phyloP scores from a whole-genome alignment of 306 rosid genomes.

The Purshia tridentata region DNA sequence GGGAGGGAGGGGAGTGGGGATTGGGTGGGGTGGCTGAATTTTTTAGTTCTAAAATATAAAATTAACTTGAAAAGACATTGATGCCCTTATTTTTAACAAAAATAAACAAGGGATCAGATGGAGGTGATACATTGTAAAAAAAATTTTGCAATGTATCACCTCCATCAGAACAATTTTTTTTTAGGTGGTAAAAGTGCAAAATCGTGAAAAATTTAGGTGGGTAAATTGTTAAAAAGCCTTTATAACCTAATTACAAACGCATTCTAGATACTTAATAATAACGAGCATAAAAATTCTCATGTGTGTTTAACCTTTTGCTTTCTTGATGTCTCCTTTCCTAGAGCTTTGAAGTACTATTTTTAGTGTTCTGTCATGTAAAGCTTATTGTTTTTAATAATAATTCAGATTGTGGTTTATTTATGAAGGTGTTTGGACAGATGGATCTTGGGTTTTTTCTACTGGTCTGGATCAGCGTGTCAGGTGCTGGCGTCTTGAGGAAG shows the following conservation, averaged over 20 bases:
- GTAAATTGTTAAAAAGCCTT: too few species aligned
- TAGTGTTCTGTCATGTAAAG: not conserved
- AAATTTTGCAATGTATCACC: too few species aligned
- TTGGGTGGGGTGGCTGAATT: too few species aligned
- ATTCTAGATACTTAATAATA: not conserved
- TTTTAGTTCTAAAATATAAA: too few species aligned
- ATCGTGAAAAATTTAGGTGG: too few species aligned
- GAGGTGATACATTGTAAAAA: too few species aligned
- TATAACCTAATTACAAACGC: not conserved
- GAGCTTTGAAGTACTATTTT: not conserved
- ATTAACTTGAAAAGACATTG: too few species aligned
- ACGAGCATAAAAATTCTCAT: not conserved
- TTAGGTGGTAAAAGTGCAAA: too few species aligned
- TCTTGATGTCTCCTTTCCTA: not conserved
- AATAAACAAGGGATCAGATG: too few species aligned
- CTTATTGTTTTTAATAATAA: not conserved
- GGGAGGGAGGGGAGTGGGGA: too few species aligned
- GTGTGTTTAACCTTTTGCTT: not conserved
- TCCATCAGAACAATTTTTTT: too few species aligned
- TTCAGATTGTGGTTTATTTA: constrained; percentile 5
- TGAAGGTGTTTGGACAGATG: constrained; percentile 96
- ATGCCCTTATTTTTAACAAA: too few species aligned
- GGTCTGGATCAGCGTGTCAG: constrained; percentile 98
- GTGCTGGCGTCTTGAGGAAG: constrained; percentile 66
- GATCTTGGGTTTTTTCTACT: constrained; percentile 90